Evolutionary conservation across 495 filamentous ascomycete species (phyloP).

Genomic region (Talaromyces proteolyticus): DNA sequence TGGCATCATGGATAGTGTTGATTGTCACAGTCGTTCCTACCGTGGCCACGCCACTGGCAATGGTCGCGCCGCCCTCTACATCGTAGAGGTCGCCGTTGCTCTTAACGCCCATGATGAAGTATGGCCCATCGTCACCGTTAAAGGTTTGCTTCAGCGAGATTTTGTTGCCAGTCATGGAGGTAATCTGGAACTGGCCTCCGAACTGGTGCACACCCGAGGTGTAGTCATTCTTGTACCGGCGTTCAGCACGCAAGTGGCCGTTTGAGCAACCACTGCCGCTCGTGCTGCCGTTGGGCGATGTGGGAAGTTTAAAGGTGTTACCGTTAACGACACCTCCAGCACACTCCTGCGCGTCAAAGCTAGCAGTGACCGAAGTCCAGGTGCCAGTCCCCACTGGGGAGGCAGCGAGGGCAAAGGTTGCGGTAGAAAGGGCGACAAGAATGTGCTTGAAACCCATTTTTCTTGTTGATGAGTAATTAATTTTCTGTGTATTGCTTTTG

Average conservation of each 20-base stretch:
- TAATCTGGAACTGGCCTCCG: background rate
- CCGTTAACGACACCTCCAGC: background rate
- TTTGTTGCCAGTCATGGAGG: background rate
- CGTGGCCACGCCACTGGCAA: conserved; percentile 1
- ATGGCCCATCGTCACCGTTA: background rate
- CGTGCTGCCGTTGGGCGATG: background rate
- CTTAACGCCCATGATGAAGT: conserved; percentile 2
- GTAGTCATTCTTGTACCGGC: conserved; percentile 2
- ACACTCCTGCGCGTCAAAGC: background rate
- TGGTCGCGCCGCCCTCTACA: background rate
- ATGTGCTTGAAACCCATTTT: background rate
- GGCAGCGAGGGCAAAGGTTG: background rate
- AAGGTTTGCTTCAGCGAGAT: background rate
- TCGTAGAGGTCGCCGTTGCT: conserved; percentile 1
- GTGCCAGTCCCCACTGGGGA: background rate
- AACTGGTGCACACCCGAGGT: conserved; percentile 1
- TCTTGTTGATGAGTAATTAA: too few species aligned
- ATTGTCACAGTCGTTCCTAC: conserved; percentile 2
- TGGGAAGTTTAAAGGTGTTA: background rate
- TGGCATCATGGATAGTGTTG: conserved; percentile 1
- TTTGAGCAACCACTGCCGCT: conserved; percentile 3
- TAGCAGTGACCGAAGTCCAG: background rate
- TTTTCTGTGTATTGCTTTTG: too few species aligned
- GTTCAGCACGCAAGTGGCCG: conserved; percentile 1
- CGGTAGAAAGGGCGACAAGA: background rate